phyloP scores from a whole-genome alignment of 441 rosid species.

The Adansonia rubrostipa region DNA sequence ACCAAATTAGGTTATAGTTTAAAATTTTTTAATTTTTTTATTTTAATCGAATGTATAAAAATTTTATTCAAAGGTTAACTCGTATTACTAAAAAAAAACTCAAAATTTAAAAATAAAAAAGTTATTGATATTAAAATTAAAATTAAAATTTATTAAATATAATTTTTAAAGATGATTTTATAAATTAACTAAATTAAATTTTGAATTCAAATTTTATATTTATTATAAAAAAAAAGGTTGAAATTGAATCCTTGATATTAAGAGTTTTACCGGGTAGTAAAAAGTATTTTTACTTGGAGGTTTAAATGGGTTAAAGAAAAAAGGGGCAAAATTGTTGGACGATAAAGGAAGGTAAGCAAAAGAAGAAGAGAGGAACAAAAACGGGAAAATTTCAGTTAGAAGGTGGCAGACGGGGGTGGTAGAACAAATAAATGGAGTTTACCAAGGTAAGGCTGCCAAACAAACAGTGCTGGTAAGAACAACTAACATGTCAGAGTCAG shows the following conservation, averaged over 20 bases:
- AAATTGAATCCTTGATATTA: no score
- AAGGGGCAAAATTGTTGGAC: background rate
- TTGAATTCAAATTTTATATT: no score
- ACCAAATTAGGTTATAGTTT: no score
- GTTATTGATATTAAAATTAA: no score
- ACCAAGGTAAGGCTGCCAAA: background rate
- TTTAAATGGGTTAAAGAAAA: background rate
- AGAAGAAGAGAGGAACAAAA: background rate
- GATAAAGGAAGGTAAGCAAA: background rate
- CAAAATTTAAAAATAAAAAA: no score
- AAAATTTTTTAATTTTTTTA: no score
- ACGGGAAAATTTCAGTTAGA: slow-evolving; percentile 11
- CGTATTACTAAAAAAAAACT: no score
- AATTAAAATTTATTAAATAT: no score
- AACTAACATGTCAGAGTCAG: slow-evolving; percentile 18
- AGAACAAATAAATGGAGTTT: slow-evolving; percentile 7
- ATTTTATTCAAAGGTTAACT: no score
- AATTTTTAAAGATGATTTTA: no score
- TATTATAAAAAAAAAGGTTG: background rate
- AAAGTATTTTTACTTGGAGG: background rate
- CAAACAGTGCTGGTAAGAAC: slow-evolving; percentile 12
- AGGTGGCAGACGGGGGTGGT: slow-evolving; percentile 6
- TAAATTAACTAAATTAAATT: no score
- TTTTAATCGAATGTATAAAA: no score
- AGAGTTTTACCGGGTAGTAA: background rate